phyloP scores from a whole-genome alignment of 768 basidiomycete species.

The Cyclocybe cylindracea region DNA sequence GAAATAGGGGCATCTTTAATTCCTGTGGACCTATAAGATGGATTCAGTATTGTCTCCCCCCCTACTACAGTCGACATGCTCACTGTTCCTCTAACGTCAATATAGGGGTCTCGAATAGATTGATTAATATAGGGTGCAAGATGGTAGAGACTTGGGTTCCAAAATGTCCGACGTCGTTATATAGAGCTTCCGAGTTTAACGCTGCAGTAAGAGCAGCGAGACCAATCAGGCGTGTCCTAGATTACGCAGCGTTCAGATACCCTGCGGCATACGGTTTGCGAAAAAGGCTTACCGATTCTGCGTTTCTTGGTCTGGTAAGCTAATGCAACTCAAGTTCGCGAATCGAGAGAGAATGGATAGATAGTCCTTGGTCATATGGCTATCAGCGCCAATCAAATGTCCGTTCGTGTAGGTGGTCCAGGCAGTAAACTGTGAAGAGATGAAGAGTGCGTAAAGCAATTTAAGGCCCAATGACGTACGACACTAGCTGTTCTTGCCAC shows the following conservation, averaged over 20 bases:
- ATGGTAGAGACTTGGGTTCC: slow-evolving; percentile 69
- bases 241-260: background rate
- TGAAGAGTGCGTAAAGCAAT: background rate
- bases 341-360: slow-evolving; percentile 67
- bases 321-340: slow-evolving; percentile 55
- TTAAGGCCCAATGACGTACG: slow-evolving; percentile 44
- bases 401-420: slow-evolving; percentile 94
- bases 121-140: slow-evolving; percentile 68
- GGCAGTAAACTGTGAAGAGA: slow-evolving; percentile 73
- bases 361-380: slow-evolving; percentile 68
- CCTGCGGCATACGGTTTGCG: background rate
- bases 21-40: slow-evolving; percentile 46
- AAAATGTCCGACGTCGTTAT: slow-evolving; percentile 72
- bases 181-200: slow-evolving; percentile 82
- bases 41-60: slow-evolving; percentile 7
- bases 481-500: slow-evolving; percentile 77
- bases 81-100: slow-evolving; percentile 69
- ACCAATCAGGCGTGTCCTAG: slow-evolving; percentile 82
- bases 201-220: slow-evolving; percentile 81
- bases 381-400: slow-evolving; percentile 78
- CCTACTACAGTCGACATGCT: slow-evolving; percentile 22
- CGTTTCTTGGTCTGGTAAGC: slow-evolving; percentile 63
- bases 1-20: slow-evolving; percentile 75
- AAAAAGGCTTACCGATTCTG: slow-evolving; percentile 61
- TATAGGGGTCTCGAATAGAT: slow-evolving; percentile 64